phyloP scores from a whole-genome alignment of 129 eudicot genomes.

The Flaveria brownii region DNA sequence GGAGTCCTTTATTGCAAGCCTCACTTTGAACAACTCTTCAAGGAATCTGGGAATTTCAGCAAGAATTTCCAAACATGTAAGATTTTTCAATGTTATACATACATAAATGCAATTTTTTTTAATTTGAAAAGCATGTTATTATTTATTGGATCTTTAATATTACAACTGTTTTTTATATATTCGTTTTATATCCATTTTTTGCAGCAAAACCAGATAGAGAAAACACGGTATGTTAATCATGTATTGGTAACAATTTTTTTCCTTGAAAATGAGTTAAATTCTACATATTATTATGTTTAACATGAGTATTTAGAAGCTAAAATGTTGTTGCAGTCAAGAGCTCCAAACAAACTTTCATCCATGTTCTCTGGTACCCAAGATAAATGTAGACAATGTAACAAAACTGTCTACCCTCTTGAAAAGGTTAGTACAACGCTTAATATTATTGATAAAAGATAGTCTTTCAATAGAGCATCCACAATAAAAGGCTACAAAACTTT shows the following conservation, averaged over 20 bases:
- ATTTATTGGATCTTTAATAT: not conserved
- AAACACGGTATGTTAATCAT: slow-evolving; percentile 41
- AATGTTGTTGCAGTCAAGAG: slow-evolving; percentile 46
- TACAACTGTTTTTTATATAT: not conserved
- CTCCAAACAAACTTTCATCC: slow-evolving; percentile 71
- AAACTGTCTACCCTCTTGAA: slow-evolving; percentile 89
- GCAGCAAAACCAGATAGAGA: slow-evolving; percentile 65
- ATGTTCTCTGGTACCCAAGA: slow-evolving; percentile 91
- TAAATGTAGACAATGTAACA: slow-evolving; percentile 78
- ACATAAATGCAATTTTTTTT: not conserved
- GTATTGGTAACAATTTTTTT: not conserved
- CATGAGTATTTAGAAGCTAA: slow-evolving; percentile 15
- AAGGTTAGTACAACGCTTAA: slow-evolving; percentile 50
- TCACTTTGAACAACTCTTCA: slow-evolving; percentile 92
- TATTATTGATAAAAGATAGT: not conserved
- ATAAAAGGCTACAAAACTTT: no score
- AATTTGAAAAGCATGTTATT: not conserved
- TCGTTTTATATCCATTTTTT: slow-evolving; percentile 3
- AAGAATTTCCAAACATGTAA: slow-evolving; percentile 75
- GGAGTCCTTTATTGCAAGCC: slow-evolving; percentile 91
- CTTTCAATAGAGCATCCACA: not conserved
- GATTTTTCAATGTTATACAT: not conserved
- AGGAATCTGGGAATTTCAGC: slow-evolving; percentile 93
- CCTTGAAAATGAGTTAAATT: not conserved
- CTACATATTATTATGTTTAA: not conserved